Conservation (phyloP, 257 asterid species). For the Solanum lignicaule region DNA sequence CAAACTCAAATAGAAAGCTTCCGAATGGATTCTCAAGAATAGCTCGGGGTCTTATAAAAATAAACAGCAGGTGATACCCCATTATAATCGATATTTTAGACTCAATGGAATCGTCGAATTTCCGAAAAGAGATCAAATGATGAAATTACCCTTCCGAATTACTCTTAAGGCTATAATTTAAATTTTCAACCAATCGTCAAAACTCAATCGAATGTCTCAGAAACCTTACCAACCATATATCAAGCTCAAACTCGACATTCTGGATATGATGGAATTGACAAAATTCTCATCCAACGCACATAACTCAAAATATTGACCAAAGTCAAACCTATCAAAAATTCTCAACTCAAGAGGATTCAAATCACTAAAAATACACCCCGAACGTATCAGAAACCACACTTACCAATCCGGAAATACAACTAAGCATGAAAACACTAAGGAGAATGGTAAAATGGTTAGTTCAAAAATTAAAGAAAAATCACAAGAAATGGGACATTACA, state of each 20-base stretch:
- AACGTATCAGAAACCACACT: neutral
- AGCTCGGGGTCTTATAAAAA: too few relatives aligned
- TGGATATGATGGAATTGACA: neutral
- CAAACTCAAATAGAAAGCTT: neutral
- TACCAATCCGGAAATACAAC: neutral
- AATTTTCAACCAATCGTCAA: neutral
- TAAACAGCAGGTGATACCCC: neutral
- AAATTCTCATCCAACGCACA: neutral
- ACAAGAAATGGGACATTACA: neutral
- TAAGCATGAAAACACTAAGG: neutral
- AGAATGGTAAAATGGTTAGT: neutral
- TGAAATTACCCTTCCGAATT: neutral
- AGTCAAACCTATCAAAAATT: neutral
- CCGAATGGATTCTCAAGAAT: neutral
- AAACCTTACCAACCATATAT: neutral
- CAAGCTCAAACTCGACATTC: neutral
- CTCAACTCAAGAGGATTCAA: too few relatives aligned
- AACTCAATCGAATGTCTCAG: neutral
- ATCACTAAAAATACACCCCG: neutral
- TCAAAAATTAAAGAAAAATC: neutral
- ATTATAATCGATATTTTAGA: neutral
- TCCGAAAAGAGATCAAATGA: neutral
- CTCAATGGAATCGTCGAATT: neutral
- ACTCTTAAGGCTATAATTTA: neutral
- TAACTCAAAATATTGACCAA: neutral